phyloP scores from a whole-genome alignment of 2,329 filamentous ascomycete species.

The Ambrosiella cleistominuta region DNA sequence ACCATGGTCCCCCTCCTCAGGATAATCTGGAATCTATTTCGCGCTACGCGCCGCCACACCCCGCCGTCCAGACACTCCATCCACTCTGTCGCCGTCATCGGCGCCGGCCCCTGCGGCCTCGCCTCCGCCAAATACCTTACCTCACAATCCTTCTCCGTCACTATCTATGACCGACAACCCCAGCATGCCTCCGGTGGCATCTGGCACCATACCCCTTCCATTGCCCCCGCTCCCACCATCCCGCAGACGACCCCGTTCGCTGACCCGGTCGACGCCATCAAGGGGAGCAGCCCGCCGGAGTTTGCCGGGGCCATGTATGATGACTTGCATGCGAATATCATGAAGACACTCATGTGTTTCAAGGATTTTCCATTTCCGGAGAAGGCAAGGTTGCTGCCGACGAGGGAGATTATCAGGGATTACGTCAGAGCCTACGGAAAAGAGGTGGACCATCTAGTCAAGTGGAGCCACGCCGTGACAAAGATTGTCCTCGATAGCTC shows the following conservation, averaged over 20 bases:
- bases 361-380: slow-evolving; percentile 49
- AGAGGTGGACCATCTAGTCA: slow-evolving; percentile 48
- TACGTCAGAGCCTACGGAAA: slow-evolving; percentile 59
- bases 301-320: slow-evolving; percentile 80
- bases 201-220: slow-evolving; percentile 57
- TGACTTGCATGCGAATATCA: slow-evolving; percentile 71
- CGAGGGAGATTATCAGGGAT: slow-evolving; percentile 47
- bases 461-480: slow-evolving; percentile 54
- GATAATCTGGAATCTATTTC: neutral
- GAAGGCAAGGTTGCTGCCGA: slow-evolving; percentile 55
- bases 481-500: slow-evolving; percentile 27
- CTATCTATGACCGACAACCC: slow-evolving; percentile 66
- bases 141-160: slow-evolving; percentile 55
- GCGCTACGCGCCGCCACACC: neutral
- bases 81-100: slow-evolving; percentile 51
- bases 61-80: neutral
- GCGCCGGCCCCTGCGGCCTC: slow-evolving; percentile 65
- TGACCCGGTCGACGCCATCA: slow-evolving; percentile 33
- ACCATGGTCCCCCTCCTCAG: neutral
- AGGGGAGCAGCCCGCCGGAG: slow-evolving; percentile 26
- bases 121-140: slow-evolving; percentile 64
- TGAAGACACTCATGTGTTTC: slow-evolving; percentile 63
- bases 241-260: slow-evolving; percentile 56
- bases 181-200: slow-evolving; percentile 50
- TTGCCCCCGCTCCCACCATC: slow-evolving; percentile 31